These are phyloP conservation scores for Miscanthus lutarioriparius DNA, from an alignment of 176 grass and related monocot species.

Conservation along the genomic window DNA sequence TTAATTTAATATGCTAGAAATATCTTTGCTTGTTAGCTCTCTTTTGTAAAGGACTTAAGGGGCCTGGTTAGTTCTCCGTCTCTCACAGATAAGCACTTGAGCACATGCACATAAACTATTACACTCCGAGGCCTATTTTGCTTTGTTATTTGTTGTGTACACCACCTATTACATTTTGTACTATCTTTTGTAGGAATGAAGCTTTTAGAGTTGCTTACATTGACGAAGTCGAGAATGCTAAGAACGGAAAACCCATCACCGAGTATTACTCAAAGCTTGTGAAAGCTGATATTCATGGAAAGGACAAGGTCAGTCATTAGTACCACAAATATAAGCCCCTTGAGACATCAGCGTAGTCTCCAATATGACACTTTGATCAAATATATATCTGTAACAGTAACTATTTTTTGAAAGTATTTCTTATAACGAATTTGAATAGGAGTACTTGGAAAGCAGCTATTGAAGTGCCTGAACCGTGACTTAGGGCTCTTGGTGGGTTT, in stretches of 20 bases:
- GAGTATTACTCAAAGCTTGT: slow-evolving; percentile 97
- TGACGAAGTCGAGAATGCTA: slow-evolving; percentile 70
- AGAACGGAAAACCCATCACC: slow-evolving; percentile 65
- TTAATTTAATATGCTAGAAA: slow-evolving; percentile 34
- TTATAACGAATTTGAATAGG: no score
- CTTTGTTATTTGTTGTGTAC: not conserved
- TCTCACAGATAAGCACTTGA: not conserved
- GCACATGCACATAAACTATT: not conserved
- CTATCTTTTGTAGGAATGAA: slow-evolving; percentile 73
- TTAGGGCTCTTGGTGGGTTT: no score
- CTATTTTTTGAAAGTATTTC: not conserved
- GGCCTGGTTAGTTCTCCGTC: not conserved
- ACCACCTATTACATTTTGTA: slow-evolving; percentile 29
- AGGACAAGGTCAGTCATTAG: slow-evolving; percentile 64
- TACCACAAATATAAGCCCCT: not conserved
- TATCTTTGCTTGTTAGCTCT: not conserved
- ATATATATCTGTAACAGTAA: not conserved
- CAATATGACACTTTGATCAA: not conserved
- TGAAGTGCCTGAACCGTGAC: no score
- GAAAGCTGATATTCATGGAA: slow-evolving; percentile 94
- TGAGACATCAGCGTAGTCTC: not conserved
- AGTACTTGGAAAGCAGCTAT: no score
- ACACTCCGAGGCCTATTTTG: not conserved
- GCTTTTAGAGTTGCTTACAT: slow-evolving; percentile 93
- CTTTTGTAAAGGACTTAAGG: not conserved